These are phyloP conservation scores for Rhododendron mucronatum DNA, from an alignment of 148 eudicot species.

Conservation along the genomic window DNA sequence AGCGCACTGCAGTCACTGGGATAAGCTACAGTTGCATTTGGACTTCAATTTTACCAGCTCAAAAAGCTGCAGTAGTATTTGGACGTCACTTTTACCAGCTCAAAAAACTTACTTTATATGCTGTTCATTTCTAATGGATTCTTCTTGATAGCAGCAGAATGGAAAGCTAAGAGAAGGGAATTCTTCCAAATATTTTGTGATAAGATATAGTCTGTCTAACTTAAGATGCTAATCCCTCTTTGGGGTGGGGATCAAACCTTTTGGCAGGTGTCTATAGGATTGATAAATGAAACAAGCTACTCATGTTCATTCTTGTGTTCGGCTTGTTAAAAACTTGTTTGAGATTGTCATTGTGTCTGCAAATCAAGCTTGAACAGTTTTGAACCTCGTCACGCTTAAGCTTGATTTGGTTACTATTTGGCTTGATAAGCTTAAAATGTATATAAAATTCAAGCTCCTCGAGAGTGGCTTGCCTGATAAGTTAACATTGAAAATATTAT, in stretches of 20 bases:
- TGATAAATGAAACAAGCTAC: background rate
- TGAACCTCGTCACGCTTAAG: background rate
- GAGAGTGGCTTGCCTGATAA: background rate
- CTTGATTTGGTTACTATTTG: background rate
- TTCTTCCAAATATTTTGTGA: background rate
- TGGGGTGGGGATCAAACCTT: background rate
- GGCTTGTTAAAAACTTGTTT: background rate
- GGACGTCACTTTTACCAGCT: background rate
- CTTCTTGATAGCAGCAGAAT: background rate
- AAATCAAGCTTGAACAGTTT: background rate
- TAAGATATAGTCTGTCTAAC: background rate
- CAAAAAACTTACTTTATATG: background rate
- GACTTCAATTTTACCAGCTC: background rate
- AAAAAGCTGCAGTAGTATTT: background rate
- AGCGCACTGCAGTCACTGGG: background rate
- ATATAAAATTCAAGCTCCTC: background rate
- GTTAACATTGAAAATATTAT: background rate
- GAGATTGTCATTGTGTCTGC: background rate
- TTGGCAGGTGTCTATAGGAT: background rate
- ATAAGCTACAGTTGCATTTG: background rate
- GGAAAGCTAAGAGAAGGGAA: background rate
- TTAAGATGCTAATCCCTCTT: background rate
- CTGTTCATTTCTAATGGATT: background rate
- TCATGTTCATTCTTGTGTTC: background rate
- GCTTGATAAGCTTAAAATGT: background rate